Conservation (phyloP, 495 filamentous ascomycete species). For the Penicillium samsonianum region DNA sequence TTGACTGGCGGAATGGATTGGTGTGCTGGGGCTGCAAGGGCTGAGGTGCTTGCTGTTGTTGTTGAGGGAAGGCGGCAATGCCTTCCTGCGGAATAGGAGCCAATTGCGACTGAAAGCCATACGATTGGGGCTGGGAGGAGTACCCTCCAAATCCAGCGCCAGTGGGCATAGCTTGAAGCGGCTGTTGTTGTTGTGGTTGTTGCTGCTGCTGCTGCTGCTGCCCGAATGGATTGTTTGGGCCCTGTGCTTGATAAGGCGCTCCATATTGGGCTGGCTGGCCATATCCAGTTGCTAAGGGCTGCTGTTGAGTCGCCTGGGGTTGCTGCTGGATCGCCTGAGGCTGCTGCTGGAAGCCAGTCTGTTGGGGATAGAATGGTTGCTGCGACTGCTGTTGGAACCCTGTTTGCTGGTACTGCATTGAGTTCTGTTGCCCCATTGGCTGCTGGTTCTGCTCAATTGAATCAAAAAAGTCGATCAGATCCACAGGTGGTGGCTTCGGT, state of each 20-base stretch:
- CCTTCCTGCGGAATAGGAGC: constrained; percentile 67
- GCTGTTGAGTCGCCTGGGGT: constrained; percentile 35
- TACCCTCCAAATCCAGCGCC: constrained; percentile 89
- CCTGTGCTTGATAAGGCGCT: constrained; percentile 51
- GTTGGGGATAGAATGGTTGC: constrained; percentile 38
- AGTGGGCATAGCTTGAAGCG: constrained; percentile 64
- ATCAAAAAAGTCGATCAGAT: constrained; percentile 98
- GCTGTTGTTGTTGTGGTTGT: constrained; percentile 31
- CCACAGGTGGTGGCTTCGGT: constrained; percentile 63
- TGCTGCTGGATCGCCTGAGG: constrained; percentile 38
- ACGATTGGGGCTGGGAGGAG: constrained; percentile 63
- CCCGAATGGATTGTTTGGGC: constrained; percentile 55
- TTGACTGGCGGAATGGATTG: constrained; percentile 88
- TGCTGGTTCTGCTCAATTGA: constrained; percentile 94
- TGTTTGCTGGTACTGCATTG: constrained; percentile 49
- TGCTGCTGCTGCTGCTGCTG: constrained; percentile 32
- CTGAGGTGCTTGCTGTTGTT: constrained; percentile 36
- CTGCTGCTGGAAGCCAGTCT: constrained; percentile 40
- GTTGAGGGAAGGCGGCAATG: constrained; percentile 52
- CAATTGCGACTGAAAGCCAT: constrained; percentile 51
- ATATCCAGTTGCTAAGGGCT: constrained; percentile 29
- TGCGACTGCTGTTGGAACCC: constrained; percentile 52
- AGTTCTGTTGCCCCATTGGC: constrained; percentile 49
- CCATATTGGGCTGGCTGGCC: constrained; percentile 29
- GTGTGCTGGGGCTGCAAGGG: constrained; percentile 55